These are phyloP conservation scores for Plasmodium inui DNA, from an alignment of 169 alveolate species.

Conservation along the genomic window DNA sequence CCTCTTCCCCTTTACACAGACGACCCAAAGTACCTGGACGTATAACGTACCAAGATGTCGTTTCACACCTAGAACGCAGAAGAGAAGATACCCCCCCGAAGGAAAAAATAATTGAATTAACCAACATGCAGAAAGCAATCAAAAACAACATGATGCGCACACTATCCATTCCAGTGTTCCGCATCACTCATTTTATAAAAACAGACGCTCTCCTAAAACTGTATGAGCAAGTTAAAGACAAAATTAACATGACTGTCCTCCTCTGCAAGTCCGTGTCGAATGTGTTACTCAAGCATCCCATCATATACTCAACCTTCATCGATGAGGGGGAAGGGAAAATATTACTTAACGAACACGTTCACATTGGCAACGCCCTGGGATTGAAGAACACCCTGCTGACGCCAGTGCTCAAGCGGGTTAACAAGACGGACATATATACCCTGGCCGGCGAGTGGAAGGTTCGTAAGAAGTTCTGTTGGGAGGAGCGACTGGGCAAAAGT, in stretches of 20 bases:
- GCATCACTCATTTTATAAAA: conserved; percentile 72
- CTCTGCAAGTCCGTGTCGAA: conserved; percentile 79
- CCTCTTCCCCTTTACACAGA: neutral
- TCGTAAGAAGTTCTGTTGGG: neutral
- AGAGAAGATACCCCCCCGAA: neutral
- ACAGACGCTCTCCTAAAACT: conserved; percentile 25
- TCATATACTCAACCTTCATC: conserved; percentile 77
- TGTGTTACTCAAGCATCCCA: conserved; percentile 78
- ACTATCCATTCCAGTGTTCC: conserved; percentile 78
- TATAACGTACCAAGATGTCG: conserved; percentile 66
- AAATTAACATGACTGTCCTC: conserved; percentile 76
- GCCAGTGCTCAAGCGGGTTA: conserved; percentile 76
- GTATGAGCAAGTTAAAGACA: conserved; percentile 43
- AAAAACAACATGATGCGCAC: conserved; percentile 80
- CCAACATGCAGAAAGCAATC: conserved; percentile 76
- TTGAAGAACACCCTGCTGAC: conserved; percentile 76
- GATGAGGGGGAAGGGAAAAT: conserved; percentile 52
- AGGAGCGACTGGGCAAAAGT: no score
- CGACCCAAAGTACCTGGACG: conserved; percentile 8
- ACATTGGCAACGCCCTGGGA: conserved; percentile 81
- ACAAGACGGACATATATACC: conserved; percentile 59
- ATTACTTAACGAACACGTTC: conserved; percentile 34
- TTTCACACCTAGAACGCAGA: conserved; percentile 36
- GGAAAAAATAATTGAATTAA: neutral
- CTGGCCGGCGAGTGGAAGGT: conserved; percentile 79